phyloP scores from a whole-genome alignment of 768 basidiomycete species.

The Polyporus arcularius region DNA sequence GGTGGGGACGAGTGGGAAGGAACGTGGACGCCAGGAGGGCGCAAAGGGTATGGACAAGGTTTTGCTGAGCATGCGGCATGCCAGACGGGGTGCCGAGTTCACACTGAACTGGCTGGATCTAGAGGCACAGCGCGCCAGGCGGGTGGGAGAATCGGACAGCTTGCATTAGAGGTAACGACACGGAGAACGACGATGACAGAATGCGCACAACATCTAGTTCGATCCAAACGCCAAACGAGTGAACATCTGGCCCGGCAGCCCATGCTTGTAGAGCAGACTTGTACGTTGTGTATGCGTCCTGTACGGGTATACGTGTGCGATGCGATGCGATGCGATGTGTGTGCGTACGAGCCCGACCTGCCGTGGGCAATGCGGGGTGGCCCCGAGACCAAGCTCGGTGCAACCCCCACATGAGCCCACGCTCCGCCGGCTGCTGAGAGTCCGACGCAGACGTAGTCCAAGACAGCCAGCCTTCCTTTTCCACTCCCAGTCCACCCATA shows the following conservation, averaged over 20 bases:
- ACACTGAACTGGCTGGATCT: too few species aligned
- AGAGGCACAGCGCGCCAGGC: not conserved
- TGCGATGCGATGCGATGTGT: not conserved
- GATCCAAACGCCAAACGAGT: not conserved
- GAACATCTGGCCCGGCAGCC: not conserved
- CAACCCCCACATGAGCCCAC: not conserved
- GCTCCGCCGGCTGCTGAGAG: not conserved
- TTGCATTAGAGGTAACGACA: constrained; percentile 20
- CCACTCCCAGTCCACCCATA: not conserved
- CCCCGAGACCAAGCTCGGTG: constrained; percentile 10
- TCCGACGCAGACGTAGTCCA: constrained; percentile 3
- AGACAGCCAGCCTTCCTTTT: not conserved
- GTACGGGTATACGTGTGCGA: constrained; percentile 3
- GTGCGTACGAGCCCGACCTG: not conserved
- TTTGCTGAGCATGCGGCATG: not conserved
- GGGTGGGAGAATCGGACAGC: constrained; percentile 2
- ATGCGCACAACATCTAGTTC: constrained; percentile 19
- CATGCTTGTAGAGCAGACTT: not conserved
- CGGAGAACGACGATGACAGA: constrained; percentile 8
- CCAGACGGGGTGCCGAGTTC: too few species aligned
- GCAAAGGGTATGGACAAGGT: not conserved
- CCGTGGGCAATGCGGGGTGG: not conserved
- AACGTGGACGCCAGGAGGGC: not conserved
- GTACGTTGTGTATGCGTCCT: not conserved
- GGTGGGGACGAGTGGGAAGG: not conserved